Evolutionary conservation across 148 eudicot species (phyloP), one percentile per base, ranked within the genome.

Genomic region (Salicornia ramosissima): DNA sequence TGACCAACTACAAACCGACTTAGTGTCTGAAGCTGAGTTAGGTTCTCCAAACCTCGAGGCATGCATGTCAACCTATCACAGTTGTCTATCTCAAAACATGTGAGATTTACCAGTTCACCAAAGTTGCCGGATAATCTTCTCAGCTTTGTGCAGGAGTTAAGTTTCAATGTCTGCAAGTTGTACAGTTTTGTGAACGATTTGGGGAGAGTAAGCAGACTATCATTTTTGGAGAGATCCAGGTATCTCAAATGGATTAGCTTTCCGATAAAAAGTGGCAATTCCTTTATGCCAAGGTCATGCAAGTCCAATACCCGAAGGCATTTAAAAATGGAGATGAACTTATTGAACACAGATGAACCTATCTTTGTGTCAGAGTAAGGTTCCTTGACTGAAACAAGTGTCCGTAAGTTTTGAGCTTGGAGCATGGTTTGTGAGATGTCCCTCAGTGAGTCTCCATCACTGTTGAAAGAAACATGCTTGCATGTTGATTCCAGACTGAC

Each of bases 171-270:
- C 10, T 77, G 76, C 64, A 77, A 66, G 49, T 77, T 77, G 61
- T 40, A 39, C 28, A 77, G 30, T 24, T 56, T 61, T 59, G 75
- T 66, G 54, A 77, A 5, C 0, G 80, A 71, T 11, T 34, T 49
- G n/a, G 75, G 75, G 22, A 76, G 66, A 29, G 65, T 34, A 33
- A 45, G 19, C 10, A 76, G 62, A 42, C 45, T 12, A 25, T 71
- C 74, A 71, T 71, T 77, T 75, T 77, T 49, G 21, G 75, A 71
- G 47, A 71, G 50, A 52, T 77, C 75, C n/a, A 71, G 67, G 30
- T 57, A 71, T 63, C 80, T 77, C 26, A n/a, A 77, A 51, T 77
- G 80, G 33, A 77, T 77, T 12, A 71, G 71, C 33, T 71, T 46
- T 18, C 67, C 67, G 6, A 71, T 50, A 10, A 67, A 77, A 25